Conservation (phyloP, 2,329 filamentous ascomycete species). For the Neophaeococcomyces mojaviensis region DNA sequence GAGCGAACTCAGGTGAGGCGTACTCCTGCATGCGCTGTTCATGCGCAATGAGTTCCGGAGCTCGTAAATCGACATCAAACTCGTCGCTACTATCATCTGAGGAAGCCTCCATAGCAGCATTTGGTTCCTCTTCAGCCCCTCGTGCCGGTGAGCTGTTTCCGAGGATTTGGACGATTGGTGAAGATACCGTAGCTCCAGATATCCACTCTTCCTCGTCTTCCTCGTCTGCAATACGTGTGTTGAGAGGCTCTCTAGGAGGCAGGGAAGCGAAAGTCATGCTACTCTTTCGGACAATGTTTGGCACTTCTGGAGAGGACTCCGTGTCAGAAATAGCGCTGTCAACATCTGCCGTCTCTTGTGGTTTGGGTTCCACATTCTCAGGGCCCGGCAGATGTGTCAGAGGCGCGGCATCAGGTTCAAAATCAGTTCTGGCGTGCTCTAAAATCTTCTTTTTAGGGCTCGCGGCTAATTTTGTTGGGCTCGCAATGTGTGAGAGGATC, state of each 20-base stretch:
- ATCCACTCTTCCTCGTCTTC: no score
- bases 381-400: no score
- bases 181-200: no score
- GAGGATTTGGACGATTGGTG: no score
- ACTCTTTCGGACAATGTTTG: constrained; percentile 81
- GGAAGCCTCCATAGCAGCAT: no score
- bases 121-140: no score
- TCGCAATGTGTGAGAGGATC: no score
- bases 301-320: constrained; percentile 48
- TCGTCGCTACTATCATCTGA: constrained; percentile 14
- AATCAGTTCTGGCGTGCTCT: no score
- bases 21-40: constrained; percentile 21
- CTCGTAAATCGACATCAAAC: constrained; percentile 29
- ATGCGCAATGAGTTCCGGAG: constrained; percentile 23
- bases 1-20: constrained; percentile 21
- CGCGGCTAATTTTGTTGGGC: constrained; percentile 9
- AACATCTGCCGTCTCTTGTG: constrained; percentile 23
- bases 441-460: constrained; percentile 8
- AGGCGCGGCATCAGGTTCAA: no score
- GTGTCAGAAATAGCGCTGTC: no score
- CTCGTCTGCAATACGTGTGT: constrained; percentile 57
- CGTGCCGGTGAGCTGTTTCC: no score
- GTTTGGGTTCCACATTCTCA: no score
- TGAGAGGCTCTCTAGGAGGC: constrained; percentile 83
- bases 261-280: constrained; percentile 91